Evolutionary conservation across 2,329 filamentous ascomycete genomes (phyloP).

Genomic region (Lachnellula occidentalis): DNA sequence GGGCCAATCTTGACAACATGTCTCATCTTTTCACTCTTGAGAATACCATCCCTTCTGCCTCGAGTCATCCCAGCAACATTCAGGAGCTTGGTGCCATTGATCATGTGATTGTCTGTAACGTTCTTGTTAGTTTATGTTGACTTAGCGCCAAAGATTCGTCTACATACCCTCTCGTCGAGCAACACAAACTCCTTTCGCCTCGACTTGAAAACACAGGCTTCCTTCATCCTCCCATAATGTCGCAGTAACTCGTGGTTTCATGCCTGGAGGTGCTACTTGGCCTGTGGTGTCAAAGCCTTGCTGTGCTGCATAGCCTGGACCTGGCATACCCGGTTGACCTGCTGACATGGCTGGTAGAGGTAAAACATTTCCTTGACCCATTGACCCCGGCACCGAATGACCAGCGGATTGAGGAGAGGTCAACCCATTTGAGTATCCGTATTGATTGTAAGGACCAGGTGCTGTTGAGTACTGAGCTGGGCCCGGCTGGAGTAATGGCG

Average conservation of each 20-base stretch:
- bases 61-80: constrained; percentile 98
- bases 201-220: constrained; percentile 94
- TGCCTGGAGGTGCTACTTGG: constrained; percentile 83
- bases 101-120: constrained; percentile 87
- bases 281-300: constrained; percentile 74
- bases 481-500: constrained; percentile 67
- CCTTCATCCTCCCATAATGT: constrained; percentile 98
- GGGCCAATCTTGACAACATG: constrained; percentile 98
- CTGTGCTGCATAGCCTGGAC: constrained; percentile 44
- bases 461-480: constrained; percentile 61
- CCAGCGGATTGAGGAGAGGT: constrained; percentile 70
- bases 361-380: constrained; percentile 64
- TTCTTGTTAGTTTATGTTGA: constrained; percentile 5
- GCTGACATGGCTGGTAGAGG: constrained; percentile 54
- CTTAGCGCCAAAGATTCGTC: background rate
- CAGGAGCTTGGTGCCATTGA: constrained; percentile 93
- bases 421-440: constrained; percentile 71
- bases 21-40: constrained; percentile 95
- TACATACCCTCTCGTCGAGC: constrained; percentile 79
- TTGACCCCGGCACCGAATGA: constrained; percentile 63
- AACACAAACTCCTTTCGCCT: constrained; percentile 92
- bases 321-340: constrained; percentile 43
- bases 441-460: constrained; percentile 56
- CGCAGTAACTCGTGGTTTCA: constrained; percentile 94
- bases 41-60: constrained; percentile 87